A percentile compares a stretch with the other conserved stretches of the same genome.
phyloP scores from a whole-genome alignment of 768 basidiomycete species.

The Trametes elegans region DNA sequence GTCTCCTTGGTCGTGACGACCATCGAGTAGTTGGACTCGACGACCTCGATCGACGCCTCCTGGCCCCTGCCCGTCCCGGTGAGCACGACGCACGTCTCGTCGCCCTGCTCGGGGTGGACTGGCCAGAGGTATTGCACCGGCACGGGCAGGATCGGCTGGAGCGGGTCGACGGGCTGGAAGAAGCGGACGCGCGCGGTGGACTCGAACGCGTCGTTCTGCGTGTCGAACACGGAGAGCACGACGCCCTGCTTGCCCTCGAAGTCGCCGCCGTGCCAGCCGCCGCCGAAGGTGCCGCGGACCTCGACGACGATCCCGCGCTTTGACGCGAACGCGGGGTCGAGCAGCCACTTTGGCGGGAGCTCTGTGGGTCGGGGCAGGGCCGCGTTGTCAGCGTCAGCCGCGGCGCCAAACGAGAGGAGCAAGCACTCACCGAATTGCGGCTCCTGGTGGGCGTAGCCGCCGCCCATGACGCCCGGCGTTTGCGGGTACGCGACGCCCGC shows the following conservation, averaged over 20 bases:
- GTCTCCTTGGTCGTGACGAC: conserved; percentile 17
- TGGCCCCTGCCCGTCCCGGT: conserved; percentile 21
- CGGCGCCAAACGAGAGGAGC: neutral
- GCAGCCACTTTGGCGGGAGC: conserved; percentile 24
- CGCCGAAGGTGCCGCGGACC: conserved; percentile 20
- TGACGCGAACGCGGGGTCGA: conserved; percentile 17
- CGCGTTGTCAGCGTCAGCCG: neutral
- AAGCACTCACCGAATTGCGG: conserved; percentile 12
- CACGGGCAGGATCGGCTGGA: conserved; percentile 20
- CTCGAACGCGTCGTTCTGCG: conserved; percentile 22
- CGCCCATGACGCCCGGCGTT: conserved; percentile 18
- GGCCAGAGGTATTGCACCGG: conserved; percentile 27
- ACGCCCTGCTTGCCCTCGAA: conserved; percentile 28
- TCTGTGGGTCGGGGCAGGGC: conserved; percentile 4
- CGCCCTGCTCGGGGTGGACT: conserved; percentile 22
- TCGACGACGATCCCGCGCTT: conserved; percentile 26
- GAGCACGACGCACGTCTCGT: conserved; percentile 22
- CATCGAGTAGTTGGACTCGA: conserved; percentile 11
- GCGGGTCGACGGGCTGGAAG: conserved; percentile 18
- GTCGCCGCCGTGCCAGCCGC: conserved; percentile 27
- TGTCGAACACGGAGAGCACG: conserved; percentile 26
- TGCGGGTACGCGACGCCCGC: conserved; percentile 10
- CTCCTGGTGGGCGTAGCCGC: conserved; percentile 2
- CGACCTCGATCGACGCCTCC: conserved; percentile 19
- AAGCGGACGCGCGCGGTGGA: conserved; percentile 27